Evolutionary conservation across 176 grass and related monocot species (phyloP), one percentile per base, ranked within the genome.

Genomic region (Juncus inflexus): DNA sequence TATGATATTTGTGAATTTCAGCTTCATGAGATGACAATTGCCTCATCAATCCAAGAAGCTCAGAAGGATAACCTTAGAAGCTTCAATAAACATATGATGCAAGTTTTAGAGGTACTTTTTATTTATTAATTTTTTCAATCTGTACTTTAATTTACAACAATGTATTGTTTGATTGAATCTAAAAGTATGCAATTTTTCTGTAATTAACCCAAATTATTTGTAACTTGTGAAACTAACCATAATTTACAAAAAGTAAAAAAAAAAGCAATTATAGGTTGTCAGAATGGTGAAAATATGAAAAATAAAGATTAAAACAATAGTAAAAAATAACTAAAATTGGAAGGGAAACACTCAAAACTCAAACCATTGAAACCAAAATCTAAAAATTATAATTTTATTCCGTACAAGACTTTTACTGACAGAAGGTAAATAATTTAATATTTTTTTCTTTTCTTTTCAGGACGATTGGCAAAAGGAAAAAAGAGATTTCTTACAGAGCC

Each of bases 11-110:
- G 43, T 47, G 9, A 47, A 52, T 80, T 69, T 65, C 78, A 99
- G 95, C 69, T 99, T 81, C 95, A 99, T 76, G 86, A 99, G 71
- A 86, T 99, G 78, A 73, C 89, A 58, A 92, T 99, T 52, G 86
- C 92, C 45, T 99, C 89, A 66, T 86, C 95, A 81, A 87, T 99
- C 47, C 95, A 99, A 90, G 95, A 89, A 94, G 89, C 95, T 86
- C 89, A 94, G 71, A 99, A 99, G 69, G 95, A 94, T 78, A 99
- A 99, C 75, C 86, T 99, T 66, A 66, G 70, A 83, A 92, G 89
- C 75, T 99, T 99, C 52, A 86, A 90, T 78, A 83, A 84, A 80
- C 81, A 90, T 58, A 99, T 87, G 95, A 84, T 99, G 83, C 82
- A 80, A 86, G 89, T 94, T 52, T 75, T 92, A 58, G 89, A 99